Evolutionary conservation across 2,329 filamentous ascomycete species (phyloP).

Genomic region (Trichoderma sp.): DNA sequence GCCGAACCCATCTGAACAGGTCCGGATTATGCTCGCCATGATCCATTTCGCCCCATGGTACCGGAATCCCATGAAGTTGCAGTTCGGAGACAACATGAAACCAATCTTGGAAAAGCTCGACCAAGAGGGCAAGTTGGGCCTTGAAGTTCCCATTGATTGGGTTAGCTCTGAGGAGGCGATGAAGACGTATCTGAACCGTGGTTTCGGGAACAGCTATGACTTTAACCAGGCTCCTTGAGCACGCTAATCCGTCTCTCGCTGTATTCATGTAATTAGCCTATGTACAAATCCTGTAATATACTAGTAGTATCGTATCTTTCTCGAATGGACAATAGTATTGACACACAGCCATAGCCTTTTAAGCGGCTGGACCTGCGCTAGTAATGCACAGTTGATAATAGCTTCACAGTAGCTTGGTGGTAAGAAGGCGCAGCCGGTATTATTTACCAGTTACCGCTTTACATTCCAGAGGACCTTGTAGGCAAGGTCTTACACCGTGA

Average conservation of each 20-base stretch:
- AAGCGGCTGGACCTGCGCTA: background rate
- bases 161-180: conserved; percentile 43
- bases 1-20: conserved; percentile 54
- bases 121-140: conserved; percentile 32
- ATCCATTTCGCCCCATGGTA: conserved; percentile 62
- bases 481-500: background rate
- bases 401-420: background rate
- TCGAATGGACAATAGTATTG: background rate
- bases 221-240: conserved; percentile 49
- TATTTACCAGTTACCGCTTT: background rate
- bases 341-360: background rate
- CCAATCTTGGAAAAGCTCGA: conserved; percentile 49
- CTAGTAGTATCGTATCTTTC: background rate
- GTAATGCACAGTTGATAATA: background rate
- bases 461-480: too few relatives aligned
- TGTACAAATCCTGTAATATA: background rate
- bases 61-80: conserved; percentile 56
- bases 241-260: background rate
- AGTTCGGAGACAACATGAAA: conserved; percentile 53
- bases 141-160: conserved; percentile 56
- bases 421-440: too few relatives aligned
- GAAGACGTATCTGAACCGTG: conserved; percentile 53
- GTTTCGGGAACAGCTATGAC: conserved; percentile 64
- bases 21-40: conserved; percentile 61
- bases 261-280: background rate